Base-by-base conservation (phyloP, 768 basidiomycete genomes). In the Collybia mongolica region DNA sequence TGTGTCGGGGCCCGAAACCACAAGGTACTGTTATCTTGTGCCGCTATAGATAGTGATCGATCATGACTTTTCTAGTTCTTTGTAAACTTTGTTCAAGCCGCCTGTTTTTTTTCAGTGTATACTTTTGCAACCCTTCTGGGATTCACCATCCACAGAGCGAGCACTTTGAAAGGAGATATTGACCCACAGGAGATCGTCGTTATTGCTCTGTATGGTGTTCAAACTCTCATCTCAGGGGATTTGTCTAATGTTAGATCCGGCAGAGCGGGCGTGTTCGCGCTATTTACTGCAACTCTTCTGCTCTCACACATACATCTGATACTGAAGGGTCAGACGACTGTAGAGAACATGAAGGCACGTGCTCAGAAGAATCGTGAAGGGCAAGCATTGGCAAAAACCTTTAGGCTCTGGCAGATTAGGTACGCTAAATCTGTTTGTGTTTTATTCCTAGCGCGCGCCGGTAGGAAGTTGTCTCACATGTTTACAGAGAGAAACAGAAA, bases 1-100 rank as follows among this genome's bases (percentile, higher is more conserved):
- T 98, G 94, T 56, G 91, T 97, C 17, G 94, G 94, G 9, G 94
- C 93, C 44, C 80, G 82, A 35, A 98, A 98, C 62, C 89, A 95
- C 57, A 93, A 93, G 69, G 90, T 88, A 26, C 51, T 17, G 49
- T 12, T 18, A 2, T 35, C 32, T 23, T 32, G 29, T 29, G 11
- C 43, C 19, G 3, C 48, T 14, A 22, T 24, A 19, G 19, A 6
- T 23, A 29, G 12, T 36, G 20, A 17, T 28, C 14, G 14, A 24
- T 39, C 43, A 23, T 15, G 6, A 19, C 20, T 20, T 18, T 32
- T 43, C 4, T 47, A 91, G 86, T 94, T 90, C 70, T 97, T 98
- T 66, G 59, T 94, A 46, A 88, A 86, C 59, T 95, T 96, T 65
- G 73, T 82, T 11, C 68, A 81, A 59, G 89, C 90, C 72, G 73